These are phyloP conservation scores for Eucalyptus leucophloia DNA, from an alignment of 345 rosid species.

Conservation along the genomic window DNA sequence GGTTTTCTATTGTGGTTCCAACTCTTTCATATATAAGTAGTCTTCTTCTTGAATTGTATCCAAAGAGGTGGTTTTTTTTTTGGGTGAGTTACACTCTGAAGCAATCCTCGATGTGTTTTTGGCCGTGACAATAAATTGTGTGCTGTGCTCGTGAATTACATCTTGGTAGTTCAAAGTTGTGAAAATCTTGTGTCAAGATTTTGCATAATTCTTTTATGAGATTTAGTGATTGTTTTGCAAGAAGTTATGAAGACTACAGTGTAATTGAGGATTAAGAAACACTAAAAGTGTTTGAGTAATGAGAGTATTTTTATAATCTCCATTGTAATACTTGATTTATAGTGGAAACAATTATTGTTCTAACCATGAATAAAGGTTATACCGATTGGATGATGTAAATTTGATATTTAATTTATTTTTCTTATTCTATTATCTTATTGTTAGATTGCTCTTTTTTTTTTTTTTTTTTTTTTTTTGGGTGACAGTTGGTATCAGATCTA, in stretches of 20 bases:
- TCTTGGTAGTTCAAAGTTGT: background rate
- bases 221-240: background rate
- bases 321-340: too few relatives aligned
- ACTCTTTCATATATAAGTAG: background rate
- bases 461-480: too few relatives aligned
- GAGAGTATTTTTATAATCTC: background rate
- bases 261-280: background rate
- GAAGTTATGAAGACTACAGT: background rate
- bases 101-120: background rate
- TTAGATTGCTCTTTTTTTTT: too few relatives aligned
- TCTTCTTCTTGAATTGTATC: background rate
- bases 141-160: background rate
- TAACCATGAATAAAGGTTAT: background rate
- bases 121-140: background rate
- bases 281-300: background rate
- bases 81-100: background rate
- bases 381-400: accelerated
- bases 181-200: background rate
- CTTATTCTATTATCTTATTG: background rate
- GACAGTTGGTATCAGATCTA: background rate
- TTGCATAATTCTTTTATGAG: background rate
- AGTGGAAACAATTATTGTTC: background rate
- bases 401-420: too few relatives aligned
- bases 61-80: background rate
- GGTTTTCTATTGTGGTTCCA: background rate